These are phyloP conservation scores for Kodamaea neixiangensis DNA, from an alignment of 805 yeast genomes.

Conservation along the genomic window DNA sequence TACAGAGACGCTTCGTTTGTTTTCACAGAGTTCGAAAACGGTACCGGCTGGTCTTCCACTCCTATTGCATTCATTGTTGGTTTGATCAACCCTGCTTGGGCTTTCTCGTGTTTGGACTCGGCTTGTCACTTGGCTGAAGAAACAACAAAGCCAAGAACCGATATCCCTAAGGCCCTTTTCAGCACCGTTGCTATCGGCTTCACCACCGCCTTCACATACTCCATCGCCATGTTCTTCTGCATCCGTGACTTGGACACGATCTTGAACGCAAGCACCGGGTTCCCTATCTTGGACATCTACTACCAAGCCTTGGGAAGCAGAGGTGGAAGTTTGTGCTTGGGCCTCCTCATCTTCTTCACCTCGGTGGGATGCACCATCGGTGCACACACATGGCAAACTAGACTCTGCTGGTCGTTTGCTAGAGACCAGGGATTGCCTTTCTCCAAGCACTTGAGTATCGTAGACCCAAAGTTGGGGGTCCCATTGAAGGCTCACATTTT, in stretches of 20 bases:
- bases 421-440: constrained; percentile 47
- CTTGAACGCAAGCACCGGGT: constrained; percentile 31
- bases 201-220: constrained; percentile 39
- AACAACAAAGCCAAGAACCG: constrained; percentile 36
- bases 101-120: constrained; percentile 42
- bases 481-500: constrained; percentile 44
- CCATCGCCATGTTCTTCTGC: constrained; percentile 43
- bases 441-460: constrained; percentile 37
- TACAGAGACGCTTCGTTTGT: constrained; percentile 31
- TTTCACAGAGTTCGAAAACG: constrained; percentile 25
- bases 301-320: constrained; percentile 38
- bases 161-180: constrained; percentile 41
- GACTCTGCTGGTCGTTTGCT: constrained; percentile 45
- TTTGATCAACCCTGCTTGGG: constrained; percentile 40
- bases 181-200: constrained; percentile 44
- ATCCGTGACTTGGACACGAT: constrained; percentile 33
- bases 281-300: constrained; percentile 44
- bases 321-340: constrained; percentile 40
- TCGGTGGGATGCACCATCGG: constrained; percentile 41
- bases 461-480: constrained; percentile 39
- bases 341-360: constrained; percentile 34
- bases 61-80: constrained; percentile 42
- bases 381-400: constrained; percentile 46
- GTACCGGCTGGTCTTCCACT: constrained; percentile 32
- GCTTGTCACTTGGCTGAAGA: constrained; percentile 47